A percentile compares a stretch with the other conserved stretches of the same genome.
Conservation (phyloP, 176 grass and related monocot species). For the Aechmea fasciata region DNA sequence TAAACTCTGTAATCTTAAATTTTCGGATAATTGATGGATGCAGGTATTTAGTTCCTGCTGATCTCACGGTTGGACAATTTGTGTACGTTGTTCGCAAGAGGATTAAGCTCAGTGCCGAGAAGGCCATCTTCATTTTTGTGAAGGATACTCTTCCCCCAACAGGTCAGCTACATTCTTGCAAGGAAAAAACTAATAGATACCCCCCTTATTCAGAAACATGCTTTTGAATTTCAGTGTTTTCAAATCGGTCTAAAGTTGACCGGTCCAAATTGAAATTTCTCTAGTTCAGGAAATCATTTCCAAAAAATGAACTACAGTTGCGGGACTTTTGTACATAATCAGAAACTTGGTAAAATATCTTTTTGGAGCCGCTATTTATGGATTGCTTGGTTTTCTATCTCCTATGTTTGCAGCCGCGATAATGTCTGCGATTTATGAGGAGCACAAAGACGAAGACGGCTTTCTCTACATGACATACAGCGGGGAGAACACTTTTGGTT, state of each 20-base stretch:
- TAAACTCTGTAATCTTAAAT: no score
- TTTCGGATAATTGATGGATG: background rate
- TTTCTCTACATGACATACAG: conserved; percentile 99
- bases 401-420: conserved; percentile 48
- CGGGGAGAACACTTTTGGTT: conserved; percentile 88
- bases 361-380: background rate
- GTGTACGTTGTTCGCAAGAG: conserved; percentile 92
- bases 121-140: conserved; percentile 95
- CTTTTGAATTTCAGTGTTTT: no score
- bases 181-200: no score
- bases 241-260: no score
- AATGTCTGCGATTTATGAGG: conserved; percentile 91
- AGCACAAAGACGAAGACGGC: conserved; percentile 92
- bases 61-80: conserved; percentile 91
- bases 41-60: conserved; percentile 93
- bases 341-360: background rate
- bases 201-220: no score
- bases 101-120: conserved; percentile 92
- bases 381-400: background rate
- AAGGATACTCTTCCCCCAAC: conserved; percentile 92
- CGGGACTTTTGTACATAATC: no score
- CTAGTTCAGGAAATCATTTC: no score
- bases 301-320: no score
- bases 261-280: no score
- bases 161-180: conserved; percentile 23